Percentiles rank a stretch among this genome's conserved stretches.
phyloP scores from a whole-genome alignment of 352 stramenopile species.

The Phytophthora sp. region DNA sequence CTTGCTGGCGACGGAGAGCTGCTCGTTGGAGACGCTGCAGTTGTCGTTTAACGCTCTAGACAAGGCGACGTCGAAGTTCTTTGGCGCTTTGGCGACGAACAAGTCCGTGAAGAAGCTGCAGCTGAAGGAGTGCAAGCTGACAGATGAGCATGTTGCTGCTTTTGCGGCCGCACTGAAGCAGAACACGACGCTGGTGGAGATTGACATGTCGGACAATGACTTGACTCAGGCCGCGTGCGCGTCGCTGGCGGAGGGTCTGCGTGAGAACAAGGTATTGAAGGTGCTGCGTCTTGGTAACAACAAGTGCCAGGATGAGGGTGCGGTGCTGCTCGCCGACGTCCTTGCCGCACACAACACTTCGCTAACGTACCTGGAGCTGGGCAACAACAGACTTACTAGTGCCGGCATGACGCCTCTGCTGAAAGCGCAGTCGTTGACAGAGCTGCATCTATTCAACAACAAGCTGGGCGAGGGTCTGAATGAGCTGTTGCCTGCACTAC shows the following conservation, averaged over 20 bases:
- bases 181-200: slow-evolving; percentile 56
- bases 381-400: slow-evolving; percentile 69
- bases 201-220: slow-evolving; percentile 80
- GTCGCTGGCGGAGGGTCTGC: slow-evolving; percentile 51
- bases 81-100: slow-evolving; percentile 63
- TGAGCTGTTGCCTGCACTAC: slow-evolving; percentile 55
- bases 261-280: slow-evolving; percentile 51
- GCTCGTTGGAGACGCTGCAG: slow-evolving; percentile 64
- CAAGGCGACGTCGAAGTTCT: slow-evolving; percentile 46
- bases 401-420: slow-evolving; percentile 55
- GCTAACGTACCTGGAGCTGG: slow-evolving; percentile 67
- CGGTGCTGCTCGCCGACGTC: slow-evolving; percentile 36
- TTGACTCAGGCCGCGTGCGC: slow-evolving; percentile 40
- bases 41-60: slow-evolving; percentile 77
- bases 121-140: slow-evolving; percentile 72
- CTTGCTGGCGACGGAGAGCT: slow-evolving; percentile 44
- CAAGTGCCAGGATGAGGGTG: slow-evolving; percentile 60
- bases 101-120: slow-evolving; percentile 68
- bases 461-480: slow-evolving; percentile 55
- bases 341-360: slow-evolving; percentile 45
- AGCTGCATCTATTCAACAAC: slow-evolving; percentile 86
- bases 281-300: slow-evolving; percentile 66
- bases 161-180: slow-evolving; percentile 49
- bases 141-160: slow-evolving; percentile 41
- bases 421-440: slow-evolving; percentile 43